Conservation (phyloP, 345 rosid genomes). For the Odontarrhena argentea region DNA sequence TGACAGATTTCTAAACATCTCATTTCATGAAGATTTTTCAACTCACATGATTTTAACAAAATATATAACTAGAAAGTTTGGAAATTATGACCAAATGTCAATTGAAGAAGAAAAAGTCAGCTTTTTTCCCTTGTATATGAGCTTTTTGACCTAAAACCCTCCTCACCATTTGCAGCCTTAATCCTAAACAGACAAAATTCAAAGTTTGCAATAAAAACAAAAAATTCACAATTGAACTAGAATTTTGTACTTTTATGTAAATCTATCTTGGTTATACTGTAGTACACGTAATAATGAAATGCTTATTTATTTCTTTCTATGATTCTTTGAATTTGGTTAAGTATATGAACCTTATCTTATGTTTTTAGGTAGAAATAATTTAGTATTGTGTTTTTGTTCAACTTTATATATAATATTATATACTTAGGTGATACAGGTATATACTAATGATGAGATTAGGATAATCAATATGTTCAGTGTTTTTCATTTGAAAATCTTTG, state of each 20-base stretch:
- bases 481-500: conserved; percentile 21
- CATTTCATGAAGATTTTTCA: too few relatives aligned
- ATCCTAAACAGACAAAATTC: conserved; percentile 14
- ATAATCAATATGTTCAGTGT: conserved; percentile 4
- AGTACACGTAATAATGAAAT: background rate
- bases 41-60: too few relatives aligned
- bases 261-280: background rate
- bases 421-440: conserved; percentile 17
- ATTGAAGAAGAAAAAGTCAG: conserved; percentile 3
- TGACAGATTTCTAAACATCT: too few relatives aligned
- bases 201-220: background rate
- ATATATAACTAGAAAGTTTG: background rate
- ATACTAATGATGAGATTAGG: conserved; percentile 26
- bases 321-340: background rate
- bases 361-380: conserved; percentile 10
- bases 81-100: conserved; percentile 22
- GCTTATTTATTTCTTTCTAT: background rate
- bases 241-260: background rate
- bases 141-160: conserved; percentile 23
- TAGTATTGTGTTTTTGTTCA: background rate
- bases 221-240: background rate
- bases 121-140: conserved; percentile 1
- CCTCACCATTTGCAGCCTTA: conserved; percentile 35
- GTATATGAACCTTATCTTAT: conserved; percentile 27
- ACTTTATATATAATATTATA: conserved; percentile 3